Evolutionary conservation across 164 flowering plant species (phyloP).

Genomic region (Berberis vulgaris): DNA sequence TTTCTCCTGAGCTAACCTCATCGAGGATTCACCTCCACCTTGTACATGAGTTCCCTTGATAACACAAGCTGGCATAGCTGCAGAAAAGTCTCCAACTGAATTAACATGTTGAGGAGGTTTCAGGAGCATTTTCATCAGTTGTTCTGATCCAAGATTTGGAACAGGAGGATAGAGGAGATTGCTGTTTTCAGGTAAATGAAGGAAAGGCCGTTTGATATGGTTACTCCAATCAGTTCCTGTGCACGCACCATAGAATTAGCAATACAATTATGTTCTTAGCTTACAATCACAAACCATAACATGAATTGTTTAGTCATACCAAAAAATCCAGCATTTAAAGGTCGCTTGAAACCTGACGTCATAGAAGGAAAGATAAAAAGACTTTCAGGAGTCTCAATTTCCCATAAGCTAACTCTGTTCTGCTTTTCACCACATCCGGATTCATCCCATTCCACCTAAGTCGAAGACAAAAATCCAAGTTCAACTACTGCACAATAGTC

Average conservation of each 20-base stretch:
- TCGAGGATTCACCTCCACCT: constrained; percentile 22
- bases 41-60: constrained; percentile 22
- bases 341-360: constrained; percentile 71
- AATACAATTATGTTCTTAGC: background rate
- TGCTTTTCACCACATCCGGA: constrained; percentile 76
- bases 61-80: constrained; percentile 26
- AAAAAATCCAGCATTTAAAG: constrained; percentile 42
- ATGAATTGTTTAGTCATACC: constrained; percentile 32
- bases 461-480: constrained; percentile 2
- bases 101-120: constrained; percentile 35
- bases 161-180: constrained; percentile 28
- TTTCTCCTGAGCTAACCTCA: constrained; percentile 25
- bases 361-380: constrained; percentile 82
- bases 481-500: too few species aligned
- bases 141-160: constrained; percentile 53
- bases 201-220: constrained; percentile 47
- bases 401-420: constrained; percentile 86
- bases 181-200: constrained; percentile 38
- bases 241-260: constrained; percentile 17
- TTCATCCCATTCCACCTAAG: constrained; percentile 99
- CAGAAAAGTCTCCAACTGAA: constrained; percentile 20
- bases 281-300: background rate
- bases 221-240: constrained; percentile 61
- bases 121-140: constrained; percentile 51
- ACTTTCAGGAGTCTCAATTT: constrained; percentile 90